Evolutionary conservation across 495 filamentous ascomycete genomes (phyloP).

Genomic region (Haplographium delicatum): DNA sequence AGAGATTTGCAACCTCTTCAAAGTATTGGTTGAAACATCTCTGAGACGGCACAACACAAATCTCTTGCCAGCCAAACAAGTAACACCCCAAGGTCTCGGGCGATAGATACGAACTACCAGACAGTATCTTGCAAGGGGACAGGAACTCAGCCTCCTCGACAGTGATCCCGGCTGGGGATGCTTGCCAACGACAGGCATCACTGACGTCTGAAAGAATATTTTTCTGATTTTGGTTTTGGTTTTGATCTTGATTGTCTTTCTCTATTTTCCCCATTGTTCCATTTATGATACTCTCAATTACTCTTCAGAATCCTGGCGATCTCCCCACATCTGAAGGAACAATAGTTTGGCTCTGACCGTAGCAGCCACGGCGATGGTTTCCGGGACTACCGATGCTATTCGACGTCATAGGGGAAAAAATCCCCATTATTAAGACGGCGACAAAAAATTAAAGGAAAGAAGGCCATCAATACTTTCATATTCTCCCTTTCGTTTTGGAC

Average conservation of each 20-base stretch:
- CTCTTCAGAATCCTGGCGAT: too few relatives aligned
- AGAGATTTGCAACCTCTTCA: neutral
- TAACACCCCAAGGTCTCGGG: neutral
- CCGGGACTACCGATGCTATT: neutral
- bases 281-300: too few relatives aligned
- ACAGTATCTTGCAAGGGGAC: neutral
- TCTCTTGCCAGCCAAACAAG: neutral
- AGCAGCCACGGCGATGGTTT: neutral
- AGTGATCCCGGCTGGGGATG: neutral
- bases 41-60: neutral
- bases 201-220: neutral
- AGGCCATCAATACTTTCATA: too few relatives aligned
- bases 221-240: neutral
- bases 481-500: too few relatives aligned
- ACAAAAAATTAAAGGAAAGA: neutral
- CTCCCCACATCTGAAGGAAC: neutral
- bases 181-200: neutral
- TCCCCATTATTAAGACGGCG: neutral
- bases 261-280: too few relatives aligned
- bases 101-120: neutral
- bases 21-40: neutral
- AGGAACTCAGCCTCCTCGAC: neutral
- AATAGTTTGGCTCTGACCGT: neutral
- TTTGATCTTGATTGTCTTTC: neutral
- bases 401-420: conserved; percentile 3